Evolutionary conservation across 495 filamentous ascomycete species (phyloP).

Genomic region (Antarctomyces pellizariae): DNA sequence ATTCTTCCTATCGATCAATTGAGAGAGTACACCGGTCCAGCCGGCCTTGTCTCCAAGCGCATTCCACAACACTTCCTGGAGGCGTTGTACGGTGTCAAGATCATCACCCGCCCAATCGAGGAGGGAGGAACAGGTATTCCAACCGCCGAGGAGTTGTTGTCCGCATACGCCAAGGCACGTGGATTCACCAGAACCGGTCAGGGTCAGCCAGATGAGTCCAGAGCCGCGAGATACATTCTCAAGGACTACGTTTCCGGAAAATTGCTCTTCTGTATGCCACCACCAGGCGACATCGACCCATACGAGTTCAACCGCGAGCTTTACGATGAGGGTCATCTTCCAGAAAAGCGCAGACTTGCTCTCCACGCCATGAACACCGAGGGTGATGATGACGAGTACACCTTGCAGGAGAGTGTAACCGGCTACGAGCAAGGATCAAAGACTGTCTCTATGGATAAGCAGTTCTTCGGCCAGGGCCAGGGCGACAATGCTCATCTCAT

Average conservation of each 20-base stretch:
- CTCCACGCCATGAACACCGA: conserved; percentile 23
- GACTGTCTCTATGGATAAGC: conserved; percentile 53
- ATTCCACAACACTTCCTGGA: conserved; percentile 85
- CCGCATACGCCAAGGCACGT: conserved; percentile 66
- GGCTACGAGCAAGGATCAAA: conserved; percentile 31
- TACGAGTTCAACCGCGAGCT: conserved; percentile 70
- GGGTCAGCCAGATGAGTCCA: conserved; percentile 78
- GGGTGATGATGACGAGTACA: conserved; percentile 22
- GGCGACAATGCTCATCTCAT: conserved; percentile 39
- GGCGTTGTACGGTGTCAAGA: conserved; percentile 79
- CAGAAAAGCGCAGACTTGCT: conserved; percentile 41
- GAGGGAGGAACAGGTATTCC: conserved; percentile 85
- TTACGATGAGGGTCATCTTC: conserved; percentile 59
- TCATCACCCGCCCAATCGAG: conserved; percentile 56
- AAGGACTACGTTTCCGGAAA: conserved; percentile 98
- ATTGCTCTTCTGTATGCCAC: conserved; percentile 76
- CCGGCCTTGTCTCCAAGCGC: conserved; percentile 62
- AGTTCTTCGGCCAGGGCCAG: conserved; percentile 54
- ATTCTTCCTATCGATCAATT: conserved; percentile 94
- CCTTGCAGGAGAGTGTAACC: conserved; percentile 9
- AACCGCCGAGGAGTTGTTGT: conserved; percentile 67
- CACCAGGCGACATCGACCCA: conserved; percentile 49
- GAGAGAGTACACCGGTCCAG: conserved; percentile 80
- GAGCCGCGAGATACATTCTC: conserved; percentile 71
- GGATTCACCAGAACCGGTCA: conserved; percentile 75